Evolutionary conservation across 345 rosid species (phyloP), one percentile per base, ranked within the genome.

Genomic region (Lepidium aucheri): DNA sequence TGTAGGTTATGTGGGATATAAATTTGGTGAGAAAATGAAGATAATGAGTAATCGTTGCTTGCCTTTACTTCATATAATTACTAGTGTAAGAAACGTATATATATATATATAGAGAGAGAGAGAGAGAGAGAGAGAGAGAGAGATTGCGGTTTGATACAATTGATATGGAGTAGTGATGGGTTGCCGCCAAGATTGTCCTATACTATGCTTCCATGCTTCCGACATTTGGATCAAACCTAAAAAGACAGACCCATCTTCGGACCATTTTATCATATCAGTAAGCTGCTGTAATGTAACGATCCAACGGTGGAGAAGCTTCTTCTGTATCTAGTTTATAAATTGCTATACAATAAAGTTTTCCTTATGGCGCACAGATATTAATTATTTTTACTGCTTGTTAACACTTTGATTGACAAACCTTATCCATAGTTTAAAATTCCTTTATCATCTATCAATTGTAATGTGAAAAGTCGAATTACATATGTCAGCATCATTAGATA

Each of bases 181-280:
- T 81, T 82, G 83, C 89, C 87, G 84, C 88, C 87, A 78, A 74
- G 82, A 75, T 69, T 64, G 72, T 74, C 85, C 77, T 77, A 60
- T 76, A 75, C 66, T 67, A 72, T 86, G 96, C 89, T 80, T 88
- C 96, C 89, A 81, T 88, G 84, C 81, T 83, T 82, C 89, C 86
- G 84, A 88, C 91, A 88, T 81, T 84, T 89, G 82, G 83, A 81
- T 80, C 85, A 62, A 60, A 52, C 73, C 51, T 76, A 42, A 80
- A 60, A 61, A 65, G 84, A 84, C 83, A 82, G 78, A 75, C 49
- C 77, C 73, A 60, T 66, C 63, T 53, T 59, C 41, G 32, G 46
- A 14, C 65, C 76, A 72, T 15, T n/a, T n/a, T 46, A 24, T 70
- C 50, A 18, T 63, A 53, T 70, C 56, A 6, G 1, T 44, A 24